Percentiles rank a stretch among this genome's conserved stretches.
Conservation (phyloP, 2,329 filamentous ascomycete genomes). For the Aspergillus clavatus region DNA sequence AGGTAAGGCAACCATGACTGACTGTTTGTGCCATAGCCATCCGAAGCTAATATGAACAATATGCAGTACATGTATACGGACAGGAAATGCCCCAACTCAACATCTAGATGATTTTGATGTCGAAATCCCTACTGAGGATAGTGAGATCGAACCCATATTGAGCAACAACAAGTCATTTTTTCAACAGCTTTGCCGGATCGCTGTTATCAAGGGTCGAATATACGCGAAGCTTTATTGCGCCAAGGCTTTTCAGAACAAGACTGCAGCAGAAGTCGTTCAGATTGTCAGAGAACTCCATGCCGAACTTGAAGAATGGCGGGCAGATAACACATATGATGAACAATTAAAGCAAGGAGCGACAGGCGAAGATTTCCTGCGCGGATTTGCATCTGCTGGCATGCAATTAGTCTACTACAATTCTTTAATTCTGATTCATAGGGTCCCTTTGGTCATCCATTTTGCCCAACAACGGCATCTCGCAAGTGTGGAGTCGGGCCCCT, state of each 20-base stretch:
- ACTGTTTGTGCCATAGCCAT: not conserved
- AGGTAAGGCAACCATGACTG: slow-evolving; percentile 42
- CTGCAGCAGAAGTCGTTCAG: slow-evolving; percentile 76
- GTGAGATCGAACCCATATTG: slow-evolving; percentile 77
- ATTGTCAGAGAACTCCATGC: slow-evolving; percentile 85
- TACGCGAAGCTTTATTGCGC: slow-evolving; percentile 86
- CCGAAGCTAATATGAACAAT: not conserved
- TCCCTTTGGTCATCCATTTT: slow-evolving; percentile 89
- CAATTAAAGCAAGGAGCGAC: slow-evolving; percentile 84
- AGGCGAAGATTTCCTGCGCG: slow-evolving; percentile 77
- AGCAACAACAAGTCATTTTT: slow-evolving; percentile 89
- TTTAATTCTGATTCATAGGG: slow-evolving; percentile 89
- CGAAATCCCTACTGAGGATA: slow-evolving; percentile 79
- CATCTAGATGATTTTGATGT: slow-evolving; percentile 84
- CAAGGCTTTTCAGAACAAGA: slow-evolving; percentile 75
- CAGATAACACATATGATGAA: slow-evolving; percentile 80
- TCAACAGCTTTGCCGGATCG: slow-evolving; percentile 83
- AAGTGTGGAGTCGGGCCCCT: slow-evolving; percentile 46
- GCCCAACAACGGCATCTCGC: slow-evolving; percentile 82
- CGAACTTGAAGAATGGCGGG: slow-evolving; percentile 86
- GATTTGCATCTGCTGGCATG: slow-evolving; percentile 82
- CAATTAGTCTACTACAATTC: slow-evolving; percentile 97
- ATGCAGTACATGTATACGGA: slow-evolving; percentile 57
- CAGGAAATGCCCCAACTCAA: slow-evolving; percentile 62
- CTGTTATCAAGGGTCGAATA: slow-evolving; percentile 82